Conservation (phyloP, 2,329 filamentous ascomycete genomes). For the Paraconiothyrium brasiliense region DNA sequence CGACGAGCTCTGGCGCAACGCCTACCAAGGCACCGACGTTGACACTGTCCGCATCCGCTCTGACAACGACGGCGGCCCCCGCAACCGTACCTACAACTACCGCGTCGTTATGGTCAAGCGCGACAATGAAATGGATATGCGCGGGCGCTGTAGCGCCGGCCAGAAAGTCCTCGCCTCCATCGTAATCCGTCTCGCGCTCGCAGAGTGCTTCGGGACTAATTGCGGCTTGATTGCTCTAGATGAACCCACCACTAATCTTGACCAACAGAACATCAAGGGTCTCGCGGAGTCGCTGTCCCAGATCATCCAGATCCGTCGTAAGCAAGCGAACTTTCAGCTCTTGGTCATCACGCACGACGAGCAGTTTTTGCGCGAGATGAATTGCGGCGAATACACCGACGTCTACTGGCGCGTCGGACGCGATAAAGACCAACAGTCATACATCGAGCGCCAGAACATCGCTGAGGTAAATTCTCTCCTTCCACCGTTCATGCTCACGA, state of each 20-base stretch:
- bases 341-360: slow-evolving; percentile 99
- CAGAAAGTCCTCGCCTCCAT: slow-evolving; percentile 97
- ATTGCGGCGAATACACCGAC: slow-evolving; percentile 91
- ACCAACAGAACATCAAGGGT: slow-evolving; percentile 91
- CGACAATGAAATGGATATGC: slow-evolving; percentile 99
- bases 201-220: slow-evolving; percentile 95
- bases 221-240: slow-evolving; percentile 97
- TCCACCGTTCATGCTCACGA: slow-evolving; percentile 1
- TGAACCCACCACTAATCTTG: slow-evolving; percentile 96
- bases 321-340: slow-evolving; percentile 95
- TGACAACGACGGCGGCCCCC: slow-evolving; percentile 79
- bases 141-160: slow-evolving; percentile 93
- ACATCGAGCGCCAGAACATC: slow-evolving; percentile 73
- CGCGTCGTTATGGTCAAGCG: slow-evolving; percentile 97
- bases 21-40: slow-evolving; percentile 96
- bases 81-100: slow-evolving; percentile 92
- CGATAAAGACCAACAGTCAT: slow-evolving; percentile 85
- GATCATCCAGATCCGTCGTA: slow-evolving; percentile 84
- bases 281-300: slow-evolving; percentile 84
- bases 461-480: slow-evolving; percentile 42
- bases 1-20: slow-evolving; percentile 95
- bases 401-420: slow-evolving; percentile 88
- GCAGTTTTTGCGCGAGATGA: slow-evolving; percentile 92
- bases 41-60: slow-evolving; percentile 96
- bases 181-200: slow-evolving; percentile 94